phyloP scores from a whole-genome alignment of 352 stramenopile genomes.

The Pythium dissimile region DNA sequence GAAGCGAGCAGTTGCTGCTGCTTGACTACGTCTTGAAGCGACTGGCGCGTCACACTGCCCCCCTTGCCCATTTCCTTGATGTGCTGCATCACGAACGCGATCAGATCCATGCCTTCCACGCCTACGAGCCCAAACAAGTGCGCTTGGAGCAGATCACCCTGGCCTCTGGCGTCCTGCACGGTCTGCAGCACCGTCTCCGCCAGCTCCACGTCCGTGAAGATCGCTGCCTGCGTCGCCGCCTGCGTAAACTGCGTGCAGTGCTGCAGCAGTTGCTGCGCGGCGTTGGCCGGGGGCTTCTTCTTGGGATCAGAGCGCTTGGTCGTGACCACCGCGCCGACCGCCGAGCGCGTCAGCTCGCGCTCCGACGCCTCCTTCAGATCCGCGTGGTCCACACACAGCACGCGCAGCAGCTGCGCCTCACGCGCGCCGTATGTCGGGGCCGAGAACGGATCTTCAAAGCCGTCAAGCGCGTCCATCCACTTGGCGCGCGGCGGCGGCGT shows the following conservation, averaged over 20 bases:
- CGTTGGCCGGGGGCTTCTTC: slow-evolving; percentile 12
- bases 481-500: neutral
- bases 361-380: slow-evolving; percentile 45
- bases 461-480: slow-evolving; percentile 11
- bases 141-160: slow-evolving; percentile 60
- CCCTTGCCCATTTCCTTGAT: slow-evolving; percentile 22
- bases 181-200: slow-evolving; percentile 69
- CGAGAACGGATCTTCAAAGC: slow-evolving; percentile 9
- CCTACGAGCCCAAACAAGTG: slow-evolving; percentile 82
- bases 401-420: slow-evolving; percentile 27
- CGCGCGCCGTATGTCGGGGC: slow-evolving; percentile 8
- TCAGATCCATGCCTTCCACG: slow-evolving; percentile 84
- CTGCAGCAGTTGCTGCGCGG: slow-evolving; percentile 38
- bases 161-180: slow-evolving; percentile 39
- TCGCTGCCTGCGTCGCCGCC: slow-evolving; percentile 33
- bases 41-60: slow-evolving; percentile 28
- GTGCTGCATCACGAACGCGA: slow-evolving; percentile 70
- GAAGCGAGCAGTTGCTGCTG: slow-evolving; percentile 32
- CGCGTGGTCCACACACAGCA: slow-evolving; percentile 60
- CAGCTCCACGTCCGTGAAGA: slow-evolving; percentile 64
- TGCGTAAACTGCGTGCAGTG: slow-evolving; percentile 35
- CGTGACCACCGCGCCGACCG: slow-evolving; percentile 52
- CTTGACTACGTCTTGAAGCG: slow-evolving; percentile 41
- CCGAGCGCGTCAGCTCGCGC: slow-evolving; percentile 43
- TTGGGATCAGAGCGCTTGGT: slow-evolving; percentile 20